Evolutionary conservation across 371 early-diverging fungal genomes (phyloP).

Genomic region (Zychaea mexicana): DNA sequence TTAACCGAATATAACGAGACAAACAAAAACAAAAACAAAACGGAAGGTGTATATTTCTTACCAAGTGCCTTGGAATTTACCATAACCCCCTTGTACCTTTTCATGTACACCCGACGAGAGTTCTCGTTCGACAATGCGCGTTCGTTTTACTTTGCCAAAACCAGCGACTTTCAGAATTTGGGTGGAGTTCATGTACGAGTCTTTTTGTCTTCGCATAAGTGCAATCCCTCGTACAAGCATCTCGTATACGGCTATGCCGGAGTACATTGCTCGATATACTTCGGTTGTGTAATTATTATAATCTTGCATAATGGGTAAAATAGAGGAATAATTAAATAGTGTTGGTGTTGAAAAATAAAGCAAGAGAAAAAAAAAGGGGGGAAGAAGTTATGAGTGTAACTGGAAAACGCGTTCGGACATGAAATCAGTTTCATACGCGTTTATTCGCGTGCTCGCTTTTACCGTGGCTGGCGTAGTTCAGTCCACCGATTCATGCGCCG

Average conservation of each 20-base stretch:
- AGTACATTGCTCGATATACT: constrained; percentile 78
- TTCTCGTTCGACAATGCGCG: constrained; percentile 92
- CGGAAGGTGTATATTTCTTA: constrained; percentile 34
- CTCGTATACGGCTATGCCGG: constrained; percentile 86
- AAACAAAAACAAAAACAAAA: too few relatives aligned
- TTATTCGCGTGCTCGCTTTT: background rate
- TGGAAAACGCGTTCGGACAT: background rate
- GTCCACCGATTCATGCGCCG: background rate
- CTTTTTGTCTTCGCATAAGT: constrained; percentile 89
- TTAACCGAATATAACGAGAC: too few relatives aligned
- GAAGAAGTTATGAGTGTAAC: background rate
- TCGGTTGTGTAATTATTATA: constrained; percentile 1
- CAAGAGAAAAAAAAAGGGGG: background rate
- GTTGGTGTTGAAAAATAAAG: too few relatives aligned
- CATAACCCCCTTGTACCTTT: constrained; percentile 98
- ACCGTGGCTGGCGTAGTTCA: too few relatives aligned
- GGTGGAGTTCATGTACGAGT: constrained; percentile 94
- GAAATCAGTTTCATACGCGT: background rate
- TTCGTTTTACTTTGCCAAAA: constrained; percentile 90
- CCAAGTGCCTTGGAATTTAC: constrained; percentile 96
- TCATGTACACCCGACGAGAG: constrained; percentile 85
- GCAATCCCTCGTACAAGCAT: constrained; percentile 81
- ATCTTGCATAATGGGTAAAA: background rate
- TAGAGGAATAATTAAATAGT: background rate
- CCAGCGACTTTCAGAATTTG: constrained; percentile 97